These are phyloP conservation scores for Colletotrichum godetiae DNA, from an alignment of 2,329 filamentous ascomycete species.

Conservation along the genomic window DNA sequence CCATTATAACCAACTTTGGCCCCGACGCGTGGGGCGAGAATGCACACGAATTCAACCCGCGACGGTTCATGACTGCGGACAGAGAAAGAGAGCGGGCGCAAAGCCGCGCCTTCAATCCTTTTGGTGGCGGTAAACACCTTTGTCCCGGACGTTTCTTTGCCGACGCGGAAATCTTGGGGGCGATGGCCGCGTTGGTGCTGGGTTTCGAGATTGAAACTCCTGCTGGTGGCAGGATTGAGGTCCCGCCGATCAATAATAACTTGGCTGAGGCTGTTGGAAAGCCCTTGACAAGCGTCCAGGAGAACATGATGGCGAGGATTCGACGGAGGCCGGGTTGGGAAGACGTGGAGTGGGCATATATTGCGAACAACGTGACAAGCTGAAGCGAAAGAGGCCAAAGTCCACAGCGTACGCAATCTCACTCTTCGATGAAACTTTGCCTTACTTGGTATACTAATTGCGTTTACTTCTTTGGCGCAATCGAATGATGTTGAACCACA, in stretches of 20 bases:
- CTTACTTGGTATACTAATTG: no score
- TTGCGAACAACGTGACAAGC: neutral
- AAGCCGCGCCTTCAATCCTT: slow-evolving; percentile 41
- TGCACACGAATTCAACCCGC: slow-evolving; percentile 39
- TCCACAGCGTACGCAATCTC: neutral
- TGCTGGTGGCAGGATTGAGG: slow-evolving; percentile 5
- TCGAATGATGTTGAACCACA: no score
- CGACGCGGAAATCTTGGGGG: slow-evolving; percentile 43
- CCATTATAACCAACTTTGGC: slow-evolving; percentile 40
- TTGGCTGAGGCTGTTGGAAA: slow-evolving; percentile 19
- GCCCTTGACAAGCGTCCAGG: slow-evolving; percentile 12
- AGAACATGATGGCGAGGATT: slow-evolving; percentile 10
- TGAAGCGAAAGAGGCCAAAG: neutral
- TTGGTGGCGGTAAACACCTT: slow-evolving; percentile 47
- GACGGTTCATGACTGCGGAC: slow-evolving; percentile 39
- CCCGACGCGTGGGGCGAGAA: slow-evolving; percentile 41
- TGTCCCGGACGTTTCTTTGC: slow-evolving; percentile 50
- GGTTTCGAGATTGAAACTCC: slow-evolving; percentile 40
- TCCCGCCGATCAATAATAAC: slow-evolving; percentile 20
- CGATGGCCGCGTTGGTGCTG: slow-evolving; percentile 37
- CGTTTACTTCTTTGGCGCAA: no score
- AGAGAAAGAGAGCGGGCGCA: slow-evolving; percentile 39
- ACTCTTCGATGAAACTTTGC: no score
- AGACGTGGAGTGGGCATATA: slow-evolving; percentile 16
- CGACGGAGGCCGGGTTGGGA: slow-evolving; percentile 18